phyloP scores from a whole-genome alignment of 2,329 filamentous ascomycete species.

The Nakataea oryzae region DNA sequence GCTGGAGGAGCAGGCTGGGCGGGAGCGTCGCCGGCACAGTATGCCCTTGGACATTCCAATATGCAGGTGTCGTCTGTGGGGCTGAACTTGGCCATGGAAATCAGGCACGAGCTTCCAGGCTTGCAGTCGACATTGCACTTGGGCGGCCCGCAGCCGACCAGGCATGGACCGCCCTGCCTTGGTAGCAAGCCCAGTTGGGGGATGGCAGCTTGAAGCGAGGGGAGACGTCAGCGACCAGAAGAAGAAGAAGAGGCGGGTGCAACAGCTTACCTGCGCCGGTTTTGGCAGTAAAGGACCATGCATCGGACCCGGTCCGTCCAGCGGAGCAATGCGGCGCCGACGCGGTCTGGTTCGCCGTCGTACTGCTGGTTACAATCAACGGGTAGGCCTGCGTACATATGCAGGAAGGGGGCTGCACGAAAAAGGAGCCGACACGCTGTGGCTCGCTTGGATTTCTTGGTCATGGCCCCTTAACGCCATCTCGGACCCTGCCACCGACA shows the following conservation, averaged over 20 bases:
- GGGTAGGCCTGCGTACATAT: no score
- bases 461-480: no score
- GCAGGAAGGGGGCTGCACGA: no score
- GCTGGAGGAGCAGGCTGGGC: no score
- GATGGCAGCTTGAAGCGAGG: background rate
- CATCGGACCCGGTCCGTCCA: background rate
- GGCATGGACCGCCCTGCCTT: background rate
- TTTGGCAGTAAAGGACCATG: background rate
- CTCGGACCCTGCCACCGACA: no score
- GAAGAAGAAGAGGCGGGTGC: background rate
- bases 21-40: background rate
- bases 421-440: no score
- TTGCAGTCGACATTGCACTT: background rate
- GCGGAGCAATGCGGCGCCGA: no score
- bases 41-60: background rate
- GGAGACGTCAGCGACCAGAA: background rate
- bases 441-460: no score
- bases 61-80: background rate
- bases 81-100: background rate
- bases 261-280: background rate
- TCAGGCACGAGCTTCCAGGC: background rate
- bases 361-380: no score
- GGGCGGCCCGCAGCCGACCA: background rate
- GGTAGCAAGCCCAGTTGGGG: background rate
- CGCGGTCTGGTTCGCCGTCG: no score